Base-by-base conservation (phyloP, 192 early-diverging fungal species). In the Coemansia asiatica region DNA sequence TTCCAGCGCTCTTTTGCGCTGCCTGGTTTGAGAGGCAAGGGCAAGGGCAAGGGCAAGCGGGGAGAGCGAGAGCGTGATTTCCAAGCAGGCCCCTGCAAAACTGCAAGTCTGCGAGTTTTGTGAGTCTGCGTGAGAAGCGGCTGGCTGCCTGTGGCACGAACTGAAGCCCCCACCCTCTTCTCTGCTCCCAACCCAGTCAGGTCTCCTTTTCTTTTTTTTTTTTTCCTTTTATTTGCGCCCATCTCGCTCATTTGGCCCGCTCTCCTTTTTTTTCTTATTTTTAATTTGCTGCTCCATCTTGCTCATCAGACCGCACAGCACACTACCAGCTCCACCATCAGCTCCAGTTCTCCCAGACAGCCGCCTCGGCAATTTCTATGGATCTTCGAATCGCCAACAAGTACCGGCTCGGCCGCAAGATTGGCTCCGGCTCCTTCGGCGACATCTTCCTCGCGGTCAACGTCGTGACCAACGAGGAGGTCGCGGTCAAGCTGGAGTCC, bases 361-460 rank as follows among this genome's bases (percentile, higher is more conserved):
- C 50, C 50, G 6, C 21, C 22, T 8, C 50, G 50, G 50, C 62
- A 61, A 63, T 68, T 62, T 56, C 67, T 55, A 80, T 92, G 87
- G 90, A 92, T 80, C 82, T 92, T 68, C 79, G 94, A 76, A 91
- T 98, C 57, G 95, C 91, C 75, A 92, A 93, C 83, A 94, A 94
- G 82, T 98, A 90, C 85, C 86, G 91, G 55, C 89, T 98, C 63
- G 95, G 95, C 55, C 86, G 93, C 56, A 98, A 97, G 84, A 93
- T 98, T 81, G 97, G 97, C 46, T 90, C 90, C 51, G 97, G 97
- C 53, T 94, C 92, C 47, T 98, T 98, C 89, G 97, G 97, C 46
- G 97, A 97, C 69, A 95, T 98, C 75, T 97, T 92, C 74, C 87
- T 96, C 60, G 94, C 92, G 5, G 91, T 90, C 25, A 95, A 92